A percentile compares a stretch with the other conserved stretches of the same genome.
Conservation (phyloP, 1,284 basidiomycete genomes). For the Apiotrichum sp. region DNA sequence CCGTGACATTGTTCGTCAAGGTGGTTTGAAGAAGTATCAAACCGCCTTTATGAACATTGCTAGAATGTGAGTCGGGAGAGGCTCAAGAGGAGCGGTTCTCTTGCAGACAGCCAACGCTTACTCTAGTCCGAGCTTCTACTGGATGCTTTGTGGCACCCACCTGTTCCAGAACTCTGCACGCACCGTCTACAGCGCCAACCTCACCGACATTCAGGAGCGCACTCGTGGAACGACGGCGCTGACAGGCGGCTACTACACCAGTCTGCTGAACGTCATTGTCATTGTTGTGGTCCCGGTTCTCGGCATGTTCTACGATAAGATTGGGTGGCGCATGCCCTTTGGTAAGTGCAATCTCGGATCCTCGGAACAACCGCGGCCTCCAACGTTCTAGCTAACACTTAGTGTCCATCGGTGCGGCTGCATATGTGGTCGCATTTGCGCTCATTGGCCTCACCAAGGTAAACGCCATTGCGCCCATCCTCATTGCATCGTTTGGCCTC, state of each 20-base stretch:
- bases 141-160: slow-evolving; percentile 15
- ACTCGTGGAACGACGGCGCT: slow-evolving; percentile 37
- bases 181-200: slow-evolving; percentile 33
- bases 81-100: no score
- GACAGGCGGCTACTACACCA: slow-evolving; percentile 40
- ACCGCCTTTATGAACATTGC: no score
- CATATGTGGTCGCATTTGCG: slow-evolving; percentile 39
- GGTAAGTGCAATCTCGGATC: background rate
- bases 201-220: slow-evolving; percentile 40
- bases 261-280: slow-evolving; percentile 38
- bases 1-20: background rate
- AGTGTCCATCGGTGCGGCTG: slow-evolving; percentile 23
- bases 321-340: slow-evolving; percentile 24
- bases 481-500: slow-evolving; percentile 36
- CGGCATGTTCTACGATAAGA: slow-evolving; percentile 26
- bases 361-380: no score
- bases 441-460: slow-evolving; percentile 41
- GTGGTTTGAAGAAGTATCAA: no score
- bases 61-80: no score
- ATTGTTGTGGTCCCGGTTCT: slow-evolving; percentile 41
- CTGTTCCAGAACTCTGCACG: slow-evolving; percentile 36
- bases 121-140: slow-evolving; percentile 12
- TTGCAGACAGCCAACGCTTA: background rate
- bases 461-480: slow-evolving; percentile 37
- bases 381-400: background rate